phyloP scores from a whole-genome alignment of 139 green algal species.

The Diplosphaera chodatii region DNA sequence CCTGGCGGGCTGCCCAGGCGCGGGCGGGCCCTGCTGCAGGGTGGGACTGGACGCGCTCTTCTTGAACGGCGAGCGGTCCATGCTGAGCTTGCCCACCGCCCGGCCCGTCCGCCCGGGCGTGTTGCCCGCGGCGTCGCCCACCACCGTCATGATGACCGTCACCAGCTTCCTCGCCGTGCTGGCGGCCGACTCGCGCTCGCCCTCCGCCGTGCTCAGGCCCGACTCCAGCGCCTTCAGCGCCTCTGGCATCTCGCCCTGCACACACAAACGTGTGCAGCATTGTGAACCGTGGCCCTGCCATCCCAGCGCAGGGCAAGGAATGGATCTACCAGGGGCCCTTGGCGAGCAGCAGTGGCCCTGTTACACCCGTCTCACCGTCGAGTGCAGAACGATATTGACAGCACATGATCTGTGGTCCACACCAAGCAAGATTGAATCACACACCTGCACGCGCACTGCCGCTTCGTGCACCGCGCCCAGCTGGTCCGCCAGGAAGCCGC shows the following conservation, averaged over 20 bases:
- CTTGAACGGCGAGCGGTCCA: background rate
- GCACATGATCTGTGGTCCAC: background rate
- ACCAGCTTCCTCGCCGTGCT: background rate
- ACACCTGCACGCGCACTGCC: constrained; percentile 14
- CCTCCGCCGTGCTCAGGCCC: constrained; percentile 8
- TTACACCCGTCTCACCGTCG: too few relatives aligned
- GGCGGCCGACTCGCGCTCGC: constrained; percentile 6
- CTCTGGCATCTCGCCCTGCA: constrained; percentile 30
- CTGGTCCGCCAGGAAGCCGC: constrained; percentile 21
- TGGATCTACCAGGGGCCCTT: too few relatives aligned
- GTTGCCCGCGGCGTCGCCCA: constrained; percentile 1
- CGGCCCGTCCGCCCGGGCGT: background rate
- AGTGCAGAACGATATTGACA: too few relatives aligned
- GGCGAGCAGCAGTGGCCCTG: too few relatives aligned
- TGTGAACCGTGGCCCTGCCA: too few relatives aligned
- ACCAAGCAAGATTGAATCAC: background rate
- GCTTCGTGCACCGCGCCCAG: constrained; percentile 16
- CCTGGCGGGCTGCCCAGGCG: background rate
- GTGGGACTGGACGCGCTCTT: constrained; percentile 1
- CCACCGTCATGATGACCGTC: background rate
- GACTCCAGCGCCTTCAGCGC: constrained; percentile 7
- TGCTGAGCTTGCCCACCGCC: background rate
- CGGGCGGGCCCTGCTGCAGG: background rate
- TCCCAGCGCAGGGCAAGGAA: too few relatives aligned
- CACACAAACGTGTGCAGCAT: too few relatives aligned